phyloP scores from a whole-genome alignment of 2,329 filamentous ascomycete species.

The Colletotrichum sp. region DNA sequence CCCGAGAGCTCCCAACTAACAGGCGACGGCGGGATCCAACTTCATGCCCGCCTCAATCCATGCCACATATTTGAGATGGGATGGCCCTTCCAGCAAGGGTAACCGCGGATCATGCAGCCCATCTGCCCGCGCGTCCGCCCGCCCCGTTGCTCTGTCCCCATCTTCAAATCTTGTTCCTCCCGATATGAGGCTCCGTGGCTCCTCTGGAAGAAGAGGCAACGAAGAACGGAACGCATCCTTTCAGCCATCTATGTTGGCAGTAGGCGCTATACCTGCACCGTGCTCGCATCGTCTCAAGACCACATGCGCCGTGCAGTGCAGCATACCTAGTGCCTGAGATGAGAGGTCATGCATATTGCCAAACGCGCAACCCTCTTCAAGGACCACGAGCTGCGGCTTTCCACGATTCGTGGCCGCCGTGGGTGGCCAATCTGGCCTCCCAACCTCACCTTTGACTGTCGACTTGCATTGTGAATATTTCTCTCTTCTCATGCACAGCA shows the following conservation, averaged over 20 bases:
- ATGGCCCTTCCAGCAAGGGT: slow-evolving; percentile 3
- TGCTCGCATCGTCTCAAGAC: neutral
- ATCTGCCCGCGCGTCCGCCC: neutral
- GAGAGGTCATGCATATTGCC: neutral
- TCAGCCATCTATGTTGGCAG: neutral
- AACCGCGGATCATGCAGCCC: neutral
- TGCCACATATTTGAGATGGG: neutral
- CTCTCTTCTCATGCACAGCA: neutral
- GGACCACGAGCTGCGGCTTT: neutral
- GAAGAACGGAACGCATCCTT: neutral
- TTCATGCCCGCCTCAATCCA: slow-evolving; percentile 7
- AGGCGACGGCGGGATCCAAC: neutral
- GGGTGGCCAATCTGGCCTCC: neutral
- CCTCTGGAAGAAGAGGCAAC: neutral
- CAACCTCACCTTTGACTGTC: neutral
- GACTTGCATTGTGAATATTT: neutral
- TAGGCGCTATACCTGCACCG: neutral
- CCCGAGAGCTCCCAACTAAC: neutral
- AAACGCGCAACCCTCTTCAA: neutral
- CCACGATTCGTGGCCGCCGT: neutral
- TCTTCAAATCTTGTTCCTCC: neutral
- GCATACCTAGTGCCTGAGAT: neutral
- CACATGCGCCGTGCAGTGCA: neutral
- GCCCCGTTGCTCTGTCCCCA: neutral
- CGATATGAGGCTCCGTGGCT: neutral